These are phyloP conservation scores for Cyphellophora attinorum DNA, from an alignment of 2,329 filamentous ascomycete genomes.

Conservation along the genomic window DNA sequence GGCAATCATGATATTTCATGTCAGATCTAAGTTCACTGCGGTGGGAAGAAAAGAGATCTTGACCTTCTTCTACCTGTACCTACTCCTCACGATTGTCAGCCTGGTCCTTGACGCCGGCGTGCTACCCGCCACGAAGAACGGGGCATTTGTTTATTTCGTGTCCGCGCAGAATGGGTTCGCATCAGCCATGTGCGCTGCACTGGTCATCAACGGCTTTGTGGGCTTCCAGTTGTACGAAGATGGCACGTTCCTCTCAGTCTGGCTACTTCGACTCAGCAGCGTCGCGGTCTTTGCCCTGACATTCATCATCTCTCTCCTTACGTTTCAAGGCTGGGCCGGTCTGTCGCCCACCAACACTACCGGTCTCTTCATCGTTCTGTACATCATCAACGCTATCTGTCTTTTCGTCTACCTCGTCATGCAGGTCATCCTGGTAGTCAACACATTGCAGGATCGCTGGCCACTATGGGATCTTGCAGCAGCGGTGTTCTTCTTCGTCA, in stretches of 20 bases:
- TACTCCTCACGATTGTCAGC: slow-evolving; percentile 79
- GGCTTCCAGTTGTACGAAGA: slow-evolving; percentile 98
- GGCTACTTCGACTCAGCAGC: slow-evolving; percentile 76
- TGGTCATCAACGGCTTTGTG: slow-evolving; percentile 95
- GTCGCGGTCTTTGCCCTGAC: slow-evolving; percentile 74
- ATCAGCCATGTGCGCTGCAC: slow-evolving; percentile 76
- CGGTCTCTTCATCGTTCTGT: slow-evolving; percentile 83
- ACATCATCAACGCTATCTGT: slow-evolving; percentile 81
- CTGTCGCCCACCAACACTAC: slow-evolving; percentile 76
- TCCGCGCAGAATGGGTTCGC: slow-evolving; percentile 75
- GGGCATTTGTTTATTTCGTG: slow-evolving; percentile 81
- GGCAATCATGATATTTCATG: slow-evolving; percentile 92
- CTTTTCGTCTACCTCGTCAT: slow-evolving; percentile 76
- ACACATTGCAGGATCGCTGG: slow-evolving; percentile 92
- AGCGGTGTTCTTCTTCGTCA: slow-evolving; percentile 81
- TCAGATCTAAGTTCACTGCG: slow-evolving; percentile 94
- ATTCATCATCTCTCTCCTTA: slow-evolving; percentile 79
- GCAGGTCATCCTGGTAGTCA: slow-evolving; percentile 78
- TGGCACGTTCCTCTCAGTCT: slow-evolving; percentile 84
- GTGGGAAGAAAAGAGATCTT: slow-evolving; percentile 69
- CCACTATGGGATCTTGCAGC: slow-evolving; percentile 86
- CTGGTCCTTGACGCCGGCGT: slow-evolving; percentile 89
- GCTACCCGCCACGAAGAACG: slow-evolving; percentile 64
- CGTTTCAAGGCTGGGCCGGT: slow-evolving; percentile 86
- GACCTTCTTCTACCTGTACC: slow-evolving; percentile 95